Conservation (phyloP, 345 rosid genomes). For the Syzygium jambos region DNA sequence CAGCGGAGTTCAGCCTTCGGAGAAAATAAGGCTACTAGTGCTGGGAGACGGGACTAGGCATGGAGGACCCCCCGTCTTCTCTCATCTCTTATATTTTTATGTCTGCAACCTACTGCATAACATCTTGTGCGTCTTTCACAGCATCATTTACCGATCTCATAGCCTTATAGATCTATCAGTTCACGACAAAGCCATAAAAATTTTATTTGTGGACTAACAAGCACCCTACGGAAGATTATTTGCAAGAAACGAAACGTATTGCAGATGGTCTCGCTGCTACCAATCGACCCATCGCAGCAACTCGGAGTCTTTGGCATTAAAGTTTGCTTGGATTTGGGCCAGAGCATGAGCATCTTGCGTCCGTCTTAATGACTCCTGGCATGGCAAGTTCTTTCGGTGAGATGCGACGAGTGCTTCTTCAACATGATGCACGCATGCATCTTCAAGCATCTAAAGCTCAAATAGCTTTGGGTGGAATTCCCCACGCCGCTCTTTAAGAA, state of each 20-base stretch:
- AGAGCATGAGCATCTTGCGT: background rate
- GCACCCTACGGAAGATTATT: too few species aligned
- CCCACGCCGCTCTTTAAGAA: too few species aligned
- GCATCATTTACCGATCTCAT: background rate
- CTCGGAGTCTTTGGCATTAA: background rate
- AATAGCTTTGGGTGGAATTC: too few species aligned
- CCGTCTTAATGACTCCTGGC: background rate
- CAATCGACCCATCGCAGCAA: background rate
- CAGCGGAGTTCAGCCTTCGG: background rate
- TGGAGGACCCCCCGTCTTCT: too few species aligned
- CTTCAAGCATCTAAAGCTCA: too few species aligned
- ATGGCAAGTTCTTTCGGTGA: background rate
- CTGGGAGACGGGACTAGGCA: background rate
- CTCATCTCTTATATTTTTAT: background rate
- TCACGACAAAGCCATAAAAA: too few species aligned
- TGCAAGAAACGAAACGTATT: background rate
- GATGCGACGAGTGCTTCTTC: too few species aligned
- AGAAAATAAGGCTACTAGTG: background rate
- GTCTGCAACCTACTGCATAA: background rate
- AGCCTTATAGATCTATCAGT: too few species aligned
- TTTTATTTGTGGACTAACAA: too few species aligned
- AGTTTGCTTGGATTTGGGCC: background rate
- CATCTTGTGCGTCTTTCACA: background rate
- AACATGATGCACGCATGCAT: too few species aligned
- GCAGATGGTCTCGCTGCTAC: background rate